phyloP scores from a whole-genome alignment of 768 basidiomycete species.

The Mycena kentingensis region DNA sequence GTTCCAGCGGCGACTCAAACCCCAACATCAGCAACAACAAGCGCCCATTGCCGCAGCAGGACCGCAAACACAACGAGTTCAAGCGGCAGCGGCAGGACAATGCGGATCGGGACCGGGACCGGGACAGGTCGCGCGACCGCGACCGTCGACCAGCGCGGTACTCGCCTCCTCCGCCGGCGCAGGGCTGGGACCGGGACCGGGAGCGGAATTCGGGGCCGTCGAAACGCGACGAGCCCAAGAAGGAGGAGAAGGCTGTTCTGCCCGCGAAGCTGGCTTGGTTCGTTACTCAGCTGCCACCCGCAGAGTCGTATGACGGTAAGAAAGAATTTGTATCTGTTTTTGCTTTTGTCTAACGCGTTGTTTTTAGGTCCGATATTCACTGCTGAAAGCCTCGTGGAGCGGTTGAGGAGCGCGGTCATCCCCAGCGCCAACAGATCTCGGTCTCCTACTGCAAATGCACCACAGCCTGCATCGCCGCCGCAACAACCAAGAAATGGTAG shows the following conservation, averaged over 20 bases:
- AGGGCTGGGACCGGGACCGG: constrained; percentile 49
- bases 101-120: constrained; percentile 39
- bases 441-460: constrained; percentile 53
- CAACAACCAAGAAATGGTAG: constrained; percentile 46
- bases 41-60: constrained; percentile 35
- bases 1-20: constrained; percentile 1
- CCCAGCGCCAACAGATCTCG: constrained; percentile 63
- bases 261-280: constrained; percentile 79
- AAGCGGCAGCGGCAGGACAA: constrained; percentile 33
- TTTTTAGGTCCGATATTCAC: constrained; percentile 82
- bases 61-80: constrained; percentile 46
- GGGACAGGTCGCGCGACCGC: too few species aligned
- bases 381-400: constrained; percentile 85
- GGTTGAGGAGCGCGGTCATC: constrained; percentile 81
- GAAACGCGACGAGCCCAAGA: constrained; percentile 25
- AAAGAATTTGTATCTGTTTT: constrained; percentile 23
- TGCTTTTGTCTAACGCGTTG: constrained; percentile 1
- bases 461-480: constrained; percentile 40
- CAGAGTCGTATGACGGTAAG: constrained; percentile 82
- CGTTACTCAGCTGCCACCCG: constrained; percentile 73
- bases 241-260: constrained; percentile 50
- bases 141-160: constrained; percentile 46
- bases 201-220: constrained; percentile 15
- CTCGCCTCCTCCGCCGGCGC: constrained; percentile 43
- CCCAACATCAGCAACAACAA: constrained; percentile 23